These are phyloP conservation scores for Sporothrix euskadiensis DNA, from an alignment of 2,329 filamentous ascomycete genomes.

Conservation along the genomic window DNA sequence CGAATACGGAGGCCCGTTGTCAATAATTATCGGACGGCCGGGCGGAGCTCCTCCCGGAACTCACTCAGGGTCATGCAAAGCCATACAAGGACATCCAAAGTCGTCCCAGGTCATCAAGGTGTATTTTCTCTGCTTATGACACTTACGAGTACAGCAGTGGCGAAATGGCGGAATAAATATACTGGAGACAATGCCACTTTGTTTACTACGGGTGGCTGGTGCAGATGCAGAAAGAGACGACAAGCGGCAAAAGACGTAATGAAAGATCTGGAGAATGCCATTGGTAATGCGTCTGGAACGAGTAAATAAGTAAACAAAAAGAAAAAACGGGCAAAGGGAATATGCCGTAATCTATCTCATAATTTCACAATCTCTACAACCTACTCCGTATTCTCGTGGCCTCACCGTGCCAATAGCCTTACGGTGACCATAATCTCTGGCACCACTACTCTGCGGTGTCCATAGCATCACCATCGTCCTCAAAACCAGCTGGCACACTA, in stretches of 20 bases:
- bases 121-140: background rate
- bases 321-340: background rate
- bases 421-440: background rate
- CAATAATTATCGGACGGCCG: background rate
- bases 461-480: constrained; percentile 19
- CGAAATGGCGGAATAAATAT: background rate
- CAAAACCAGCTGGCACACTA: background rate
- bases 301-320: background rate
- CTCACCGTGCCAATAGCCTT: too few relatives aligned
- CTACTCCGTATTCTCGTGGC: too few relatives aligned
- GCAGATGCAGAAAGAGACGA: background rate
- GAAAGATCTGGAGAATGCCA: background rate
- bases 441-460: constrained; percentile 15
- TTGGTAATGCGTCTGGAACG: background rate
- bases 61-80: too few relatives aligned
- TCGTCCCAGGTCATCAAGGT: background rate
- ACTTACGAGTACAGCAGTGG: background rate
- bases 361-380: background rate
- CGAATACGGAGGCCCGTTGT: too few relatives aligned
- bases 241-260: background rate
- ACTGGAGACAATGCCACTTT: background rate
- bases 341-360: background rate
- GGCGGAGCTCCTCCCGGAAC: background rate
- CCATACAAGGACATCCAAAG: too few relatives aligned
- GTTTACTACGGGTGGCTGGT: background rate